Evolutionary conservation across 1,139 yeast genomes (phyloP), one percentile per base, ranked within the genome.

Genomic region (Geotrichum bryndzae): DNA sequence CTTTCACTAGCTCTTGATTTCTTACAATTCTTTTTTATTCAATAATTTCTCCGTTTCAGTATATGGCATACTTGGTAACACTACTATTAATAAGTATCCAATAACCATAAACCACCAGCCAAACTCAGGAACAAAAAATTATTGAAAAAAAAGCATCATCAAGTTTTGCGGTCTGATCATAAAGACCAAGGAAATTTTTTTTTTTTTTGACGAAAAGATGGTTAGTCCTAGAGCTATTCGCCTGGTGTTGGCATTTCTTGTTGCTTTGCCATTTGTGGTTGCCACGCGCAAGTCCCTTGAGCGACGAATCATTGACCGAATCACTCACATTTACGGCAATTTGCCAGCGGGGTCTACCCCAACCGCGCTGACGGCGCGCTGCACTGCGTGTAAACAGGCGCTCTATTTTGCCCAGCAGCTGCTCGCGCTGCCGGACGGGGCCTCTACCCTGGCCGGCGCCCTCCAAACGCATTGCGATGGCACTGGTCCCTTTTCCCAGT

Each of bases 321-420:
- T 38, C 3, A 2, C 45, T 15, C 18, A 18, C 3, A 38, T 38
- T 2, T 38, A 38, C 18, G 5, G 15, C n/a, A 18, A 38, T 13
- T 10, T 38, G 15, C 45, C 45, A 5, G n/a, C 48, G 8, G 46
- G 33, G 1, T 29, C 56, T 11, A 13, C 25, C 29, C 51, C 25
- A 2, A 15, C 11, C 11, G 35, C 23, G 15, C n/a, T 25, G 31
- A 15, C 31, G 27, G 25, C 48, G 10, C 10, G 50, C 25, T 59
- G 61, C 56, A 31, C 7, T 2, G 48, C 51, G 11, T 59, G 61
- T 27, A 59, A 59, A 50, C 35, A 59, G n/a, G 46, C 53, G 23
- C 51, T 59, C 15, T 5, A 31, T 6, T 2, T 59, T n/a, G 55
- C 52, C 1, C 27, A 55, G 18, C 10, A 41, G 6, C 31, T 55